Evolutionary conservation across 1,284 basidiomycete genomes (phyloP).

Genomic region (Tilletia caries): DNA sequence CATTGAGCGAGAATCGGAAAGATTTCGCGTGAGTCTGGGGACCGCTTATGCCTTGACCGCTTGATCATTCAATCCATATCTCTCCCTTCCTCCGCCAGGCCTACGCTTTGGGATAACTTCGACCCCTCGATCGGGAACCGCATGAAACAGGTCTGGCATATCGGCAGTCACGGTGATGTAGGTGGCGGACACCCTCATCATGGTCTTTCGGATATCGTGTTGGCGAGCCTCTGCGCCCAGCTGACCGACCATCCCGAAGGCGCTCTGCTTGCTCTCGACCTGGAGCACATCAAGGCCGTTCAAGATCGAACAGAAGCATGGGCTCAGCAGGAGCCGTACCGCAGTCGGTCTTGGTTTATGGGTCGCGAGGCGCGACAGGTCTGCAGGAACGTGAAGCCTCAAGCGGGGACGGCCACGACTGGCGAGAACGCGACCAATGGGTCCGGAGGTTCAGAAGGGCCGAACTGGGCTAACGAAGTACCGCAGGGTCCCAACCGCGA

Average conservation of each 20-base stretch:
- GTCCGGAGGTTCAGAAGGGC: not conserved
- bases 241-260: not conserved
- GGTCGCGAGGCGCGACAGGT: not conserved
- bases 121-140: not conserved
- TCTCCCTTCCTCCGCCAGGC: not conserved
- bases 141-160: not conserved
- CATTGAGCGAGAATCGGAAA: not conserved
- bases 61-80: too few relatives aligned
- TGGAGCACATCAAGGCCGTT: not conserved
- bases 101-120: slow-evolving; percentile 7
- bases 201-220: slow-evolving; percentile 2
- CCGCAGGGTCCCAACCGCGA: slow-evolving; percentile 1
- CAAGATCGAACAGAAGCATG: slow-evolving; percentile 10
- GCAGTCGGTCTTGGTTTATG: not conserved
- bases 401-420: not conserved
- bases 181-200: slow-evolving; percentile 10
- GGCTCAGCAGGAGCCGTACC: slow-evolving; percentile 11
- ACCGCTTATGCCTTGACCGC: too few relatives aligned
- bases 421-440: not conserved
- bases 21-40: not conserved
- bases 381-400: not conserved
- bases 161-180: slow-evolving; percentile 3
- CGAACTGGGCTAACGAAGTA: not conserved
- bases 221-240: not conserved
- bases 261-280: slow-evolving; percentile 4